phyloP scores from a whole-genome alignment of 306 rosid species.

The Gastrolobium bilobum region DNA sequence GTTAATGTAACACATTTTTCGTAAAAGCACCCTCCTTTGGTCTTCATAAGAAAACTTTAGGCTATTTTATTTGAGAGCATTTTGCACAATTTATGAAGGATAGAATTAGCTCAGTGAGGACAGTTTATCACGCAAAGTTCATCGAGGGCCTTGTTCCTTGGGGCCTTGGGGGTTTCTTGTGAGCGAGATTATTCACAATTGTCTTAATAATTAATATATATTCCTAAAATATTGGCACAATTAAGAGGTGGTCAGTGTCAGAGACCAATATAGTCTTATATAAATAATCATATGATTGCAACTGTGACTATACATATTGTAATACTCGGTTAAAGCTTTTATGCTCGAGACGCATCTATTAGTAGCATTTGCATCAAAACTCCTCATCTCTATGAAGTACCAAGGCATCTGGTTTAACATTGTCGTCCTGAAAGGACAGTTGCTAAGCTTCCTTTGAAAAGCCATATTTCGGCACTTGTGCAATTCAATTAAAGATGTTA shows the following conservation, averaged over 20 bases:
- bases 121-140: neutral
- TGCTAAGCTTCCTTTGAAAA: slow-evolving; percentile 27
- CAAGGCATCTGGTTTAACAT: neutral
- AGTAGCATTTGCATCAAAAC: neutral
- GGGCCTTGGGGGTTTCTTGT: too few relatives aligned
- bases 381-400: slow-evolving; percentile 5
- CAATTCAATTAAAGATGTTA: slow-evolving; percentile 15
- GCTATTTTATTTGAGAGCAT: neutral
- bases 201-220: neutral
- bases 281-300: neutral
- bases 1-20: neutral
- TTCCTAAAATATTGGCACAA: too few relatives aligned
- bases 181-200: neutral
- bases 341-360: neutral
- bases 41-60: neutral
- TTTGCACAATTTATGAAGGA: neutral
- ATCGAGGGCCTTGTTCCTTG: neutral
- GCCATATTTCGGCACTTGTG: slow-evolving; percentile 13
- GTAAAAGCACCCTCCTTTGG: slow-evolving; percentile 12
- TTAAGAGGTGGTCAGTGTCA: too few relatives aligned
- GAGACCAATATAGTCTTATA: too few relatives aligned
- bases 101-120: neutral
- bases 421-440: slow-evolving; percentile 16
- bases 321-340: neutral
- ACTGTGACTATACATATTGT: neutral